phyloP scores from a whole-genome alignment of 345 rosid species.

The Microthlaspi erraticum region DNA sequence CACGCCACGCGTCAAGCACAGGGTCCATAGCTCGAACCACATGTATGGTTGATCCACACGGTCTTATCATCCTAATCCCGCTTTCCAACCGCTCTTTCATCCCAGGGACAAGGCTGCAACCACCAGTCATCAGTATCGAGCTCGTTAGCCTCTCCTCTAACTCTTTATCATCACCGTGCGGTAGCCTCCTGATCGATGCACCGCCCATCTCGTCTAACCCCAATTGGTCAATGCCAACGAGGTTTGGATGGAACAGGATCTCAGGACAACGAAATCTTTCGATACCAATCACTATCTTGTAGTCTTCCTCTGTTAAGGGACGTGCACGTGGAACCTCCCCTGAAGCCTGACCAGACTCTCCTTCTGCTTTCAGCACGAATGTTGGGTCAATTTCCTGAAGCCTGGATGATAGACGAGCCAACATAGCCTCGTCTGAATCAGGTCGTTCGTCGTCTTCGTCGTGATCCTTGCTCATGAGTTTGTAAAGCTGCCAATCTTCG shows the following conservation, averaged over 20 bases:
- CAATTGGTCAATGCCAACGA: conserved; percentile 81
- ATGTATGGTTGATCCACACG: conserved; percentile 71
- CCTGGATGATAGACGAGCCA: conserved; percentile 70
- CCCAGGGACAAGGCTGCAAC: conserved; percentile 73
- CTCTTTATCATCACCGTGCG: conserved; percentile 48
- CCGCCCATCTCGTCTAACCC: conserved; percentile 91
- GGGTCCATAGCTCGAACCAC: conserved; percentile 78
- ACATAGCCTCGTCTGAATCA: conserved; percentile 78
- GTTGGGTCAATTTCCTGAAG: conserved; percentile 87
- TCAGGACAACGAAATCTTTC: conserved; percentile 94
- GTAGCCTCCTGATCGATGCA: conserved; percentile 72
- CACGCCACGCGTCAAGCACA: conserved; percentile 94
- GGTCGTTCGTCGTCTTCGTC: conserved; percentile 76
- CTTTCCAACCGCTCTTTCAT: conserved; percentile 72
- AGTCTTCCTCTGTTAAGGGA: conserved; percentile 86
- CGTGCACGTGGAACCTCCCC: conserved; percentile 66
- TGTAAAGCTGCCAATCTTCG: conserved; percentile 98
- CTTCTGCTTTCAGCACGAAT: conserved; percentile 69
- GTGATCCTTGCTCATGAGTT: conserved; percentile 86
- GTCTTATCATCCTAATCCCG: conserved; percentile 83
- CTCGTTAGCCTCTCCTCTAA: conserved; percentile 68
- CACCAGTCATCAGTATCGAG: conserved; percentile 82
- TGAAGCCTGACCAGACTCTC: conserved; percentile 55
- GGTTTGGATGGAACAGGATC: conserved; percentile 76
- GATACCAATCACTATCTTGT: conserved; percentile 73